These are phyloP conservation scores for Tulasnella sp. DNA, from an alignment of 768 basidiomycete species.

Conservation along the genomic window DNA sequence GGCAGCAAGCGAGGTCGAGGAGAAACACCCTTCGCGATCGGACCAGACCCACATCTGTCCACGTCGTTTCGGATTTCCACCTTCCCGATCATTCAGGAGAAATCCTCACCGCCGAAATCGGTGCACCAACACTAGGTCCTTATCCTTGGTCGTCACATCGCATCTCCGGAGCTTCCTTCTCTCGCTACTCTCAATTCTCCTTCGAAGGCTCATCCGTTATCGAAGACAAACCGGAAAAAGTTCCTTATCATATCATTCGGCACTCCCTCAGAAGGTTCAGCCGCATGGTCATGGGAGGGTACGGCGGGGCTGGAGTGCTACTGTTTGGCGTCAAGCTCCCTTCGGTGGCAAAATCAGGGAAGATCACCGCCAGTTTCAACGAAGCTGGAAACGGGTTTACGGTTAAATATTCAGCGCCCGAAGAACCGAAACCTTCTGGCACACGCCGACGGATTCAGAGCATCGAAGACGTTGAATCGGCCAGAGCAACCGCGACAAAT, in stretches of 20 bases:
- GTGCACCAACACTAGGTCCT: slow-evolving; percentile 43
- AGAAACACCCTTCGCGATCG: slow-evolving; percentile 15
- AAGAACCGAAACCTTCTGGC: background rate
- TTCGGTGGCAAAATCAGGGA: slow-evolving; percentile 11
- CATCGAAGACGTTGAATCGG: background rate
- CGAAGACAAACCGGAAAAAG: background rate
- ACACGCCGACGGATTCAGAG: background rate
- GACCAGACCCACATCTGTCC: slow-evolving; percentile 51
- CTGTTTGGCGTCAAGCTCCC: slow-evolving; percentile 67
- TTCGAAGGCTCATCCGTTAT: slow-evolving; percentile 23
- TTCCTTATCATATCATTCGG: slow-evolving; percentile 44
- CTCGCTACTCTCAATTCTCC: slow-evolving; percentile 38
- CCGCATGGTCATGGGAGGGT: slow-evolving; percentile 79
- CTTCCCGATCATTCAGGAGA: slow-evolving; percentile 62
- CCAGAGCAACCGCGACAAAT: background rate
- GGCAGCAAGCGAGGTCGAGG: slow-evolving; percentile 23
- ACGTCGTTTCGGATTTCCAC: slow-evolving; percentile 68
- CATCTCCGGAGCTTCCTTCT: slow-evolving; percentile 39
- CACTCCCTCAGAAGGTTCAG: slow-evolving; percentile 70
- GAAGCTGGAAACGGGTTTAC: slow-evolving; percentile 14
- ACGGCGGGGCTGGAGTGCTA: slow-evolving; percentile 74
- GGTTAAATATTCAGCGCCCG: background rate
- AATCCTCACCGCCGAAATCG: slow-evolving; percentile 76
- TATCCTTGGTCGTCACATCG: background rate
- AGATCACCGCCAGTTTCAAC: slow-evolving; percentile 1